Percentiles rank a stretch among this genome's conserved stretches.
Evolutionary conservation across 2,329 filamentous ascomycete genomes (phyloP).

Genomic region (Pezicula rhizophila): DNA sequence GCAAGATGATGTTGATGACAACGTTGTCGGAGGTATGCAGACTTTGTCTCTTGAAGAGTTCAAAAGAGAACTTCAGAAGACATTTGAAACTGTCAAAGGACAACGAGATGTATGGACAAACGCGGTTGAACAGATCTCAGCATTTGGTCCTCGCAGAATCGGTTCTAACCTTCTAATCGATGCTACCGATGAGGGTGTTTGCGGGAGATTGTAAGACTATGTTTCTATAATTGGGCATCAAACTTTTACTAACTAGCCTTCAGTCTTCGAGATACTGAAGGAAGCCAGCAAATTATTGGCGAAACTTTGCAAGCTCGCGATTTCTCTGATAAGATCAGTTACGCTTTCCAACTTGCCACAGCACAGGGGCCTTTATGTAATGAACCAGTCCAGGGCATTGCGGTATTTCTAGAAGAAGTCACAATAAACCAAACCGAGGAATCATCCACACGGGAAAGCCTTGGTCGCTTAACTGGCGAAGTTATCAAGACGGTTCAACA

Average conservation of each 20-base stretch:
- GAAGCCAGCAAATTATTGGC: conserved; percentile 31
- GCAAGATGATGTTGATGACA: conserved; percentile 40
- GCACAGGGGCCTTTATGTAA: conserved; percentile 85
- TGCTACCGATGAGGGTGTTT: conserved; percentile 64
- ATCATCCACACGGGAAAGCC: conserved; percentile 54
- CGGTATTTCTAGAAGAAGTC: conserved; percentile 82
- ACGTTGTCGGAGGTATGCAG: conserved; percentile 54
- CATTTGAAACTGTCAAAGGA: conserved; percentile 66
- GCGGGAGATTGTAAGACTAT: conserved; percentile 59
- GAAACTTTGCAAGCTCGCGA: conserved; percentile 55
- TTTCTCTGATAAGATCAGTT: conserved; percentile 82
- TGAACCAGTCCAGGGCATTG: conserved; percentile 89
- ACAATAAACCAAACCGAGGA: conserved; percentile 50
- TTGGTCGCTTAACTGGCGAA: conserved; percentile 83
- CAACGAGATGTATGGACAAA: conserved; percentile 72
- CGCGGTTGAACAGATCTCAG: conserved; percentile 73
- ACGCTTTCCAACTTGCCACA: conserved; percentile 91
- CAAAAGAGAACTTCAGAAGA: conserved; percentile 61
- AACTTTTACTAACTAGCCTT: conserved; percentile 9
- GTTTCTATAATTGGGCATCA: not conserved
- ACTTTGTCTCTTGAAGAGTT: conserved; percentile 70
- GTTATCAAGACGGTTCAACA: conserved; percentile 85
- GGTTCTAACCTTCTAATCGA: conserved; percentile 91
- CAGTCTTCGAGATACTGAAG: conserved; percentile 23
- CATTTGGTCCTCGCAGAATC: conserved; percentile 78